Evolutionary conservation across 202 grass and related monocot species (phyloP), one percentile per base, ranked within the genome.

Genomic region (Alloteropsis angusta): DNA sequence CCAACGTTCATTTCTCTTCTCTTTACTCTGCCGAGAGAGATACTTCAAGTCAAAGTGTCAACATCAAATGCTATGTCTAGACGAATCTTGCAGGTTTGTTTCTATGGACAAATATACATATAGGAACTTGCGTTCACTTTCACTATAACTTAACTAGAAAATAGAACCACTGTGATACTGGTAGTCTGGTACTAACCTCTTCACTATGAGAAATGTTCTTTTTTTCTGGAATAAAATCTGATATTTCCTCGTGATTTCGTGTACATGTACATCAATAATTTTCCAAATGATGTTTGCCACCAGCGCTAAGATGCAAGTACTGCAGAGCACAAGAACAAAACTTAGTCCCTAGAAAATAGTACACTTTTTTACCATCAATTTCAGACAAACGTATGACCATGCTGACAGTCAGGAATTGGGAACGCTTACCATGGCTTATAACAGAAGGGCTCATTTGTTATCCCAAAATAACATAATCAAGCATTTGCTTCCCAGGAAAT

Each of bases 291-390:
- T 58, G 16, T 78, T 78, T 35, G 23, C 59, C 9, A 2, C 16
- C 2, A 17, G 30, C 5, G 2, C n/a, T 65, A 19, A 71, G 53
- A 82, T 65, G 41, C 16, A 77, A 78, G 58, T 72, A 68, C 85
- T 83, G 61, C 43, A 79, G 19, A 37, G n/a, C 26, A 49, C 0
- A 39, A 61, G 38, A 11, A 6, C 34, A 61, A 34, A 77, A 58
- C 9, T 58, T 68, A 43, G 39, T 62, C 9, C 15, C 35, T 43
- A 60, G 18, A 34, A 75, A 76, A 59, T 25, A 32, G 1, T 54
- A 18, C 12, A 55, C 23, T 81, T 52, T 72, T 56, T 4, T 36
- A 9, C 9, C 17, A 1, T 65, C 22, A 60, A 41, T 68, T 68
- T 38, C 43, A 38, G 49, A 48, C 15, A 53, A 72, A 65, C 45